phyloP scores from a whole-genome alignment of 176 grass and related monocot genomes.

The Triticum dicoccoides region DNA sequence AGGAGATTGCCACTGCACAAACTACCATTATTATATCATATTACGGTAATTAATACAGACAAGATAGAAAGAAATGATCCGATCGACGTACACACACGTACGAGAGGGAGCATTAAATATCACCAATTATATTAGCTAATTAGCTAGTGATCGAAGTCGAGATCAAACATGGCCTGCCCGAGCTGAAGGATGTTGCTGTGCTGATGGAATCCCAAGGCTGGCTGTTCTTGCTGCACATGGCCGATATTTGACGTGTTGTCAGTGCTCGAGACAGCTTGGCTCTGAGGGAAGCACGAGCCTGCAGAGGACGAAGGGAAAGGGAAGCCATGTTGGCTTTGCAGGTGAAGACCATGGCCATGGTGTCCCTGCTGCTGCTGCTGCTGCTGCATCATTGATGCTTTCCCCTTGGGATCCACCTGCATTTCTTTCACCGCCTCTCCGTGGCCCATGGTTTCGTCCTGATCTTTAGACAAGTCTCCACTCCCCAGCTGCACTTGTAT shows the following conservation, averaged over 20 bases:
- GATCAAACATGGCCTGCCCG: constrained; percentile 66
- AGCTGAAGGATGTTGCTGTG: constrained; percentile 66
- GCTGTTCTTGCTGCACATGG: constrained; percentile 38
- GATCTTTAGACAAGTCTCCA: constrained; percentile 39
- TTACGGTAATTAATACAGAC: constrained; percentile 38
- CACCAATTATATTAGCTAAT: constrained; percentile 18
- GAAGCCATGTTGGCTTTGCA: constrained; percentile 41
- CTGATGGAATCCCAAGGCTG: constrained; percentile 44
- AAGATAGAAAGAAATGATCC: constrained; percentile 26
- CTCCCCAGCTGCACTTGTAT: constrained; percentile 38
- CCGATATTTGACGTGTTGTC: constrained; percentile 53
- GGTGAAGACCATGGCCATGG: constrained; percentile 30
- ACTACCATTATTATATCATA: constrained; percentile 53
- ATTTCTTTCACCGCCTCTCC: constrained; percentile 60
- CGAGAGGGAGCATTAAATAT: neutral
- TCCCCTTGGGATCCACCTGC: constrained; percentile 52
- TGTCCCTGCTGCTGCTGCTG: constrained; percentile 38
- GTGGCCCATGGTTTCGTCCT: constrained; percentile 45
- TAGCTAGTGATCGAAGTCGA: constrained; percentile 55
- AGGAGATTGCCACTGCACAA: constrained; percentile 27
- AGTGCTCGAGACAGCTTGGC: constrained; percentile 34
- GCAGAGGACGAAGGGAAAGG: constrained; percentile 46
- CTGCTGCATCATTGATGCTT: constrained; percentile 47
- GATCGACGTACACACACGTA: constrained; percentile 7
- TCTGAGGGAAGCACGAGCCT: constrained; percentile 45